Conservation (phyloP, 192 early-diverging fungal species). For the Dimargaris verticillata region DNA sequence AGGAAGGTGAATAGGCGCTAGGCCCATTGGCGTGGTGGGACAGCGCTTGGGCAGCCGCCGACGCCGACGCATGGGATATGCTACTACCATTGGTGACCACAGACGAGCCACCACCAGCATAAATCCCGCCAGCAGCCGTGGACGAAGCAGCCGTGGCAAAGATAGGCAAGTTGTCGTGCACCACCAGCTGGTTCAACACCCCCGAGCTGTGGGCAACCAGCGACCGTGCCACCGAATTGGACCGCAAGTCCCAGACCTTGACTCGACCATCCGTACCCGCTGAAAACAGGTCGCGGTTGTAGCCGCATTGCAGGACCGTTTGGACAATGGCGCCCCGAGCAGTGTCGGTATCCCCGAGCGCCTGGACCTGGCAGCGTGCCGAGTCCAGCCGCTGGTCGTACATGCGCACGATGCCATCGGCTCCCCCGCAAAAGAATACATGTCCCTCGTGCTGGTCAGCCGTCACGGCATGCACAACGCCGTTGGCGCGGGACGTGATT, state of each 20-base stretch:
- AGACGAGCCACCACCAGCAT: not conserved
- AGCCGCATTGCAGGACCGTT: conserved; percentile 20
- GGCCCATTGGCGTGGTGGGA: not conserved
- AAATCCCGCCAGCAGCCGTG: not conserved
- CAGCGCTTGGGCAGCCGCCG: not conserved
- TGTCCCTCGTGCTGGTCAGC: conserved; percentile 23
- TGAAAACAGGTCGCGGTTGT: conserved; percentile 19
- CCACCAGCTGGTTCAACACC: conserved; percentile 20
- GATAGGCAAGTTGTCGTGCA: conserved; percentile 24
- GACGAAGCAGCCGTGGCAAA: conserved; percentile 5
- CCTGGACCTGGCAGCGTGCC: conserved; percentile 18
- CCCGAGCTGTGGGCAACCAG: conserved; percentile 18
- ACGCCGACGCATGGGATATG: not conserved
- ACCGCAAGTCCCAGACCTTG: conserved; percentile 29
- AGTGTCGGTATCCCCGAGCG: conserved; percentile 21
- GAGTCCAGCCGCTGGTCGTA: conserved; percentile 24
- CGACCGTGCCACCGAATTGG: conserved; percentile 14
- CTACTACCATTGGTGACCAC: not conserved
- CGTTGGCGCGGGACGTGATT: conserved; percentile 20
- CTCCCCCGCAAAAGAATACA: conserved; percentile 22
- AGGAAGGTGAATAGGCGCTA: not conserved
- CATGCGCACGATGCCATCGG: conserved; percentile 26
- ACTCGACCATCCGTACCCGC: conserved; percentile 23
- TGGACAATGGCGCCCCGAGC: conserved; percentile 16
- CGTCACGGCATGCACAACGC: conserved; percentile 23